Conservation (phyloP, 805 yeast genomes). For the Metschnikowia hibisci region DNA sequence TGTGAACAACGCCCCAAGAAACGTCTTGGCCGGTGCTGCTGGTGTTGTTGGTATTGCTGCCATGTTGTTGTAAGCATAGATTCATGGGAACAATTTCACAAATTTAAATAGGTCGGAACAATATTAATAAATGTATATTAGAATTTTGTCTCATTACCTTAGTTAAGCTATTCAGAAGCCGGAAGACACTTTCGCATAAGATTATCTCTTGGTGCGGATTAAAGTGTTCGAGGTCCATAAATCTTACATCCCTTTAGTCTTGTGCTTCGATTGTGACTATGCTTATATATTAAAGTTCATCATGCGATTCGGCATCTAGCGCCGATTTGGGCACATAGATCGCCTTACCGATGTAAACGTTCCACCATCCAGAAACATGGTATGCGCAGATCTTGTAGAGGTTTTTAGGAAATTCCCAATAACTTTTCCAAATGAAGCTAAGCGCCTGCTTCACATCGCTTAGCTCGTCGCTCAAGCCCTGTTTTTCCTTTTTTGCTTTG, state of each 20-base stretch:
- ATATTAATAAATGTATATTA: slow-evolving; percentile 3
- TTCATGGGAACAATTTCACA: background rate
- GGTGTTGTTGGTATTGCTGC: slow-evolving; percentile 43
- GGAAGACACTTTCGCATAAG: no score
- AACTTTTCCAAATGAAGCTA: slow-evolving; percentile 60
- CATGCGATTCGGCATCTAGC: slow-evolving; percentile 8
- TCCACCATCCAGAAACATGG: slow-evolving; percentile 62
- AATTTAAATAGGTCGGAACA: slow-evolving; percentile 7
- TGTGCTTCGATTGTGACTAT: background rate
- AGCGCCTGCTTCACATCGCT: slow-evolving; percentile 56
- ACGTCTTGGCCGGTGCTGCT: slow-evolving; percentile 32
- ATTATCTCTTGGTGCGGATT: no score
- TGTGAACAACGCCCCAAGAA: slow-evolving; percentile 32
- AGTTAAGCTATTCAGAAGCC: no score
- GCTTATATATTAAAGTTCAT: slow-evolving; percentile 15
- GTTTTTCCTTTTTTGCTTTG: slow-evolving; percentile 6
- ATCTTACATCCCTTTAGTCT: background rate
- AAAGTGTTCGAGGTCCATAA: no score
- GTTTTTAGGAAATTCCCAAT: slow-evolving; percentile 64
- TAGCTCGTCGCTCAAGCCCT: slow-evolving; percentile 40
- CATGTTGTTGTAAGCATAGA: slow-evolving; percentile 23
- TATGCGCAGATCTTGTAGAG: slow-evolving; percentile 48
- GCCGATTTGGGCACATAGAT: slow-evolving; percentile 16
- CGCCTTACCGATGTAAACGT: slow-evolving; percentile 61
- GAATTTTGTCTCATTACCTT: background rate